Conservation (phyloP, 257 asterid species). For the Primulina huaijiensis region DNA sequence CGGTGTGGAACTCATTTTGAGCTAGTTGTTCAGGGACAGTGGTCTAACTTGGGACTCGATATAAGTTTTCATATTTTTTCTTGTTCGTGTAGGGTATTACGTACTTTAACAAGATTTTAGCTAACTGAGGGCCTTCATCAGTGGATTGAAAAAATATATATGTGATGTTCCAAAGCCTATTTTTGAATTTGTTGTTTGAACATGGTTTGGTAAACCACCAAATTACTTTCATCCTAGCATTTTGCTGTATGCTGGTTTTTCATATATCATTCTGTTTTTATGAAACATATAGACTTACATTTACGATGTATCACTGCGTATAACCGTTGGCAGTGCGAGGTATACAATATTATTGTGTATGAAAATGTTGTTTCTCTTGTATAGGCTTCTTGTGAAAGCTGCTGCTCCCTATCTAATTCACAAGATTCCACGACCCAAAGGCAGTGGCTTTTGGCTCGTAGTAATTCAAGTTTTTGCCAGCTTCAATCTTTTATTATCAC, state of each 20-base stretch:
- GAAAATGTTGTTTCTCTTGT: conserved; percentile 16
- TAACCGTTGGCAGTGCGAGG: background rate
- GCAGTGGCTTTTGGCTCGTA: conserved; percentile 79
- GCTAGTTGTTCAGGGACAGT: background rate
- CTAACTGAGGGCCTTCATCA: background rate
- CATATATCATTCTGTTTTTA: background rate
- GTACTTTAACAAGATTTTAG: background rate
- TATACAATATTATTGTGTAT: conserved; percentile 1
- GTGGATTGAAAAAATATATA: background rate
- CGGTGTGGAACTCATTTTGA: background rate
- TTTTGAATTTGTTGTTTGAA: background rate
- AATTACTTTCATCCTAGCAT: background rate
- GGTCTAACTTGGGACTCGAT: background rate
- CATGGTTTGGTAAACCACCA: background rate
- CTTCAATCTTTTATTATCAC: conserved; percentile 65
- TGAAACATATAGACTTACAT: conserved; percentile 6
- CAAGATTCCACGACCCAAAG: conserved; percentile 66
- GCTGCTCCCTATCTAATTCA: conserved; percentile 54
- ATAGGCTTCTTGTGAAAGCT: conserved; percentile 63
- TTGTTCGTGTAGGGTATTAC: no score
- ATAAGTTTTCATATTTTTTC: background rate
- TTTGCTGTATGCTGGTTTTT: background rate
- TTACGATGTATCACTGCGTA: background rate
- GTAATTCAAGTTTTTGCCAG: conserved; percentile 76
- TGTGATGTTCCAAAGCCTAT: background rate